Evolutionary conservation across 2,329 filamentous ascomycete species (phyloP).

Genomic region (Sarocladiaceae sp.): DNA sequence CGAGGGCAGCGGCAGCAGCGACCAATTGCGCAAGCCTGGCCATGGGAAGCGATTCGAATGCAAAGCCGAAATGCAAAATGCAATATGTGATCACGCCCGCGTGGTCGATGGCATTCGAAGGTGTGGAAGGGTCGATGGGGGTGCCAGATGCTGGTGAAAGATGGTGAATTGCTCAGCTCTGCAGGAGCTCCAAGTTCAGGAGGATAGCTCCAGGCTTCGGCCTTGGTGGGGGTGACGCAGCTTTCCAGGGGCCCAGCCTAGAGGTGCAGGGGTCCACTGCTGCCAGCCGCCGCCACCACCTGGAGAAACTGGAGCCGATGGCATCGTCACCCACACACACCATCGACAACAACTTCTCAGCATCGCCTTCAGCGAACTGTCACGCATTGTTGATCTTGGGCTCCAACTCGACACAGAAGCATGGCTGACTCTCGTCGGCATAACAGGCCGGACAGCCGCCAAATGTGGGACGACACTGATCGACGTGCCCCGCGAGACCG

Average conservation of each 20-base stretch:
- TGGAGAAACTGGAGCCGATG: too few species aligned
- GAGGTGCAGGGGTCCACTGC: neutral
- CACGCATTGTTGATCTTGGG: too few species aligned
- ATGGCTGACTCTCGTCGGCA: slow-evolving; percentile 29
- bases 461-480: slow-evolving; percentile 55
- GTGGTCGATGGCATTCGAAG: neutral
- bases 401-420: too few species aligned
- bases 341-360: too few species aligned
- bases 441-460: slow-evolving; percentile 44
- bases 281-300: too few species aligned
- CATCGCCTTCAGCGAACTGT: too few species aligned
- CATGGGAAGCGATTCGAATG: slow-evolving; percentile 17
- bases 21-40: slow-evolving; percentile 25
- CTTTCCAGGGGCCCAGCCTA: neutral
- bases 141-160: neutral
- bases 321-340: too few species aligned
- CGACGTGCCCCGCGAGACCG: slow-evolving; percentile 28
- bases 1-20: slow-evolving; percentile 22
- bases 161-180: neutral
- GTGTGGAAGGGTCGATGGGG: neutral
- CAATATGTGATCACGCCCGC: slow-evolving; percentile 2
- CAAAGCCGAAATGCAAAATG: neutral
- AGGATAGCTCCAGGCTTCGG: too few species aligned
- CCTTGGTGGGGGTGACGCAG: neutral
- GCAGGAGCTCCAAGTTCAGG: neutral